Conservation (phyloP, 1,139 yeast genomes). For the Suhomyces maxii region DNA sequence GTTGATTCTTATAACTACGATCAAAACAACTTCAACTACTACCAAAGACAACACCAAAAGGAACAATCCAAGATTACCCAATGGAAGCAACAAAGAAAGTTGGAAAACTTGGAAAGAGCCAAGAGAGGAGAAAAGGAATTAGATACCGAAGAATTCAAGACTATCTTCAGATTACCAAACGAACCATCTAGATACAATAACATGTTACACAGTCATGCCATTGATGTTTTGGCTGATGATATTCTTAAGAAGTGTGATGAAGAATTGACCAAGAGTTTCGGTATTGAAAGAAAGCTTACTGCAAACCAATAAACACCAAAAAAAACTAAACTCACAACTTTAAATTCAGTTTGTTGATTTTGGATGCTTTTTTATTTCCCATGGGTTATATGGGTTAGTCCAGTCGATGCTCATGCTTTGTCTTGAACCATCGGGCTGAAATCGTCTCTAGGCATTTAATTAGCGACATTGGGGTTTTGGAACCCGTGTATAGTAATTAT, state of each 20-base stretch:
- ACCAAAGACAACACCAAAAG: conserved; percentile 74
- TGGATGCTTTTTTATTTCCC: too few species aligned
- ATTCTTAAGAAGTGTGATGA: conserved; percentile 64
- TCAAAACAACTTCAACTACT: conserved; percentile 79
- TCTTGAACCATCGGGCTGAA: too few species aligned
- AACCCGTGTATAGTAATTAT: not conserved
- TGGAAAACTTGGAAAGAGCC: conserved; percentile 63
- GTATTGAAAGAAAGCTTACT: conserved; percentile 51
- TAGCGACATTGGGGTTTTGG: not conserved
- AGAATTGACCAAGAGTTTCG: conserved; percentile 61
- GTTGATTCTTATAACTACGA: conserved; percentile 80
- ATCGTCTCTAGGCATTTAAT: too few species aligned
- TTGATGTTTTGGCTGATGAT: conserved; percentile 68
- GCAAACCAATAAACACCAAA: conserved; percentile 7
- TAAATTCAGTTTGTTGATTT: too few species aligned
- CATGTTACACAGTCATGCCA: conserved; percentile 67
- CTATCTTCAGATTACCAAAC: conserved; percentile 64
- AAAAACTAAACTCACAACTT: too few species aligned
- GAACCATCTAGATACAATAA: conserved; percentile 80
- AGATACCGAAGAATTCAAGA: conserved; percentile 66
- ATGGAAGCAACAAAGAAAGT: conserved; percentile 69
- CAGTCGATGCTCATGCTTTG: too few species aligned
- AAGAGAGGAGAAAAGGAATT: conserved; percentile 58
- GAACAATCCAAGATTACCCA: conserved; percentile 70
- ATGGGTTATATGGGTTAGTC: not conserved